These are phyloP conservation scores for Pterocarpus macrocarpus DNA, from an alignment of 306 rosid genomes.

Conservation along the genomic window DNA sequence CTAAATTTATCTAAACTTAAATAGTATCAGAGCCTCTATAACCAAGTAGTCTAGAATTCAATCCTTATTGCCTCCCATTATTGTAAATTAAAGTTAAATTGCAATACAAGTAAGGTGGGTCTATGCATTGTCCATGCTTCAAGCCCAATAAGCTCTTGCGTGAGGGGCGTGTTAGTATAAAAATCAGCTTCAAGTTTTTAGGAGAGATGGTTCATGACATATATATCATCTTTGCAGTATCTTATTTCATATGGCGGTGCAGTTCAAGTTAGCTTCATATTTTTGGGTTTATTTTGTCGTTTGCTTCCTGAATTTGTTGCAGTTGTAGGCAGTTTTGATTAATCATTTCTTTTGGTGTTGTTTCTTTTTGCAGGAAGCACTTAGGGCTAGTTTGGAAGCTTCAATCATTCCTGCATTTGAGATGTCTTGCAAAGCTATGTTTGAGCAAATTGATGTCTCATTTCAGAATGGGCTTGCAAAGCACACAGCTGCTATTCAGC, in stretches of 20 bases:
- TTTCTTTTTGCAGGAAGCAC: conserved; percentile 67
- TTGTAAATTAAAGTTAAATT: too few relatives aligned
- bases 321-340: conserved; percentile 33
- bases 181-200: too few relatives aligned
- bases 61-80: too few relatives aligned
- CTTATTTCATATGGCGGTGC: background rate
- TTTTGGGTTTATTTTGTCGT: background rate
- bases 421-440: conserved; percentile 72
- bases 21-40: too few relatives aligned
- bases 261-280: background rate
- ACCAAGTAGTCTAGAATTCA: too few relatives aligned
- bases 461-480: conserved; percentile 69
- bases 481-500: conserved; percentile 63
- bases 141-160: too few relatives aligned
- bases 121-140: too few relatives aligned
- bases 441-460: conserved; percentile 71
- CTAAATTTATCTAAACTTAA: too few relatives aligned
- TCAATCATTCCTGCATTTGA: conserved; percentile 73
- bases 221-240: background rate
- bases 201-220: too few relatives aligned
- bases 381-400: conserved; percentile 69
- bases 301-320: conserved; percentile 27
- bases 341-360: conserved; percentile 36
- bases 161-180: too few relatives aligned
- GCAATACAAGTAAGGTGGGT: too few relatives aligned